These are phyloP conservation scores for Bisporella sp. DNA, from an alignment of 2,329 filamentous ascomycete species.

Conservation along the genomic window DNA sequence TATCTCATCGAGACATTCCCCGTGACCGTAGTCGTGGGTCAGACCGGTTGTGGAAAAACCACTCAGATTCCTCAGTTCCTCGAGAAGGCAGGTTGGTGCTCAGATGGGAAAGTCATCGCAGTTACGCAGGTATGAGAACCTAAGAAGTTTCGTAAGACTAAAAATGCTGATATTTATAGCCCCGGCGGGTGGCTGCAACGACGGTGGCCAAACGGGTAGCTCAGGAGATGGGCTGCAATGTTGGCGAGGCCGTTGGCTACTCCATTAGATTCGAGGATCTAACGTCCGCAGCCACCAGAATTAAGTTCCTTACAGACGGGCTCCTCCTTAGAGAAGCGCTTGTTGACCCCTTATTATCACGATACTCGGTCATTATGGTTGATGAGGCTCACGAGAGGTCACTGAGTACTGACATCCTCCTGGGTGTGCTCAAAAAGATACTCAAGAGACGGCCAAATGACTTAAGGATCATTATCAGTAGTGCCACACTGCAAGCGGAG, in stretches of 20 bases:
- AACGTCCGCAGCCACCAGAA: slow-evolving; percentile 74
- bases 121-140: slow-evolving; percentile 70
- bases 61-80: slow-evolving; percentile 93
- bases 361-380: slow-evolving; percentile 95
- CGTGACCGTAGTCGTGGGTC: slow-evolving; percentile 84
- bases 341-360: slow-evolving; percentile 81
- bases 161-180: slow-evolving; percentile 41
- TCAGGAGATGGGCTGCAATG: slow-evolving; percentile 76
- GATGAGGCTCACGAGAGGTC: slow-evolving; percentile 95
- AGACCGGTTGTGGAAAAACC: slow-evolving; percentile 92
- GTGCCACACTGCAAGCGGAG: slow-evolving; percentile 86
- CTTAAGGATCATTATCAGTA: slow-evolving; percentile 82
- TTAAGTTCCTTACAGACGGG: slow-evolving; percentile 95
- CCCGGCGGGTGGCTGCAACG: slow-evolving; percentile 82
- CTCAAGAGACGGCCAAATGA: slow-evolving; percentile 65
- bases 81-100: slow-evolving; percentile 82
- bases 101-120: slow-evolving; percentile 73
- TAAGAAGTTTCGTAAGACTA: not conserved
- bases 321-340: slow-evolving; percentile 86
- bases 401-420: slow-evolving; percentile 82
- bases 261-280: slow-evolving; percentile 90
- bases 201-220: slow-evolving; percentile 85
- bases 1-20: slow-evolving; percentile 81
- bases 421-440: slow-evolving; percentile 90
- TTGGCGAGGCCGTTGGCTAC: slow-evolving; percentile 89